These are phyloP conservation scores for Pisolithus albus DNA, from an alignment of 768 basidiomycete genomes.

Conservation along the genomic window DNA sequence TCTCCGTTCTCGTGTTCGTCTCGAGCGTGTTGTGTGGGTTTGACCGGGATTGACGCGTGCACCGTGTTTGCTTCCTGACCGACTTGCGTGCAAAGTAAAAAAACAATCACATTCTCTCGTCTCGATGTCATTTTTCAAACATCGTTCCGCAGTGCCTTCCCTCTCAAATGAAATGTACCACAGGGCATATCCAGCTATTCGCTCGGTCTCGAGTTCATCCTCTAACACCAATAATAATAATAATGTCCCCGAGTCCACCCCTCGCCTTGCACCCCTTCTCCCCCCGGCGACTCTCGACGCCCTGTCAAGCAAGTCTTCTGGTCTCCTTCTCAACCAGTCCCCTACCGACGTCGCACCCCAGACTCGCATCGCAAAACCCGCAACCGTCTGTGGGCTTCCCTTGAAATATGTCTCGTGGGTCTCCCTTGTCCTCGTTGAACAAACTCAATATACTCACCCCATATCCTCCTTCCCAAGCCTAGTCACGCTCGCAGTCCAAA, in stretches of 20 bases:
- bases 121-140: conserved; percentile 11
- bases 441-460: conserved; percentile 2
- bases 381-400: conserved; percentile 63
- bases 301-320: conserved; percentile 34
- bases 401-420: conserved; percentile 79
- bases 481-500: conserved; percentile 88
- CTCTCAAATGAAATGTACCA: conserved; percentile 54
- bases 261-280: conserved; percentile 45
- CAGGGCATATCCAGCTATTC: conserved; percentile 48
- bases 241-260: conserved; percentile 22
- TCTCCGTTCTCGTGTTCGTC: too few species aligned
- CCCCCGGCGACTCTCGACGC: conserved; percentile 41
- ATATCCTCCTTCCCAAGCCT: conserved; percentile 36
- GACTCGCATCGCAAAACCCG: conserved; percentile 24
- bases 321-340: conserved; percentile 29
- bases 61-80: too few species aligned
- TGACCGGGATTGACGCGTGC: too few species aligned
- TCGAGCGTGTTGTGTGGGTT: too few species aligned
- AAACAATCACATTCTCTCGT: background rate
- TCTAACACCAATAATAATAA: conserved; percentile 8
- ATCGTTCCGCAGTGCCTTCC: conserved; percentile 22
- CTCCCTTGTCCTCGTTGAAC: background rate
- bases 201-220: conserved; percentile 38
- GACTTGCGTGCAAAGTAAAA: background rate
- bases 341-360: conserved; percentile 29